Evolutionary conservation across 2,329 filamentous ascomycete genomes (phyloP), one percentile per base, ranked within the genome.

Genomic region (Penicillium sp.): DNA sequence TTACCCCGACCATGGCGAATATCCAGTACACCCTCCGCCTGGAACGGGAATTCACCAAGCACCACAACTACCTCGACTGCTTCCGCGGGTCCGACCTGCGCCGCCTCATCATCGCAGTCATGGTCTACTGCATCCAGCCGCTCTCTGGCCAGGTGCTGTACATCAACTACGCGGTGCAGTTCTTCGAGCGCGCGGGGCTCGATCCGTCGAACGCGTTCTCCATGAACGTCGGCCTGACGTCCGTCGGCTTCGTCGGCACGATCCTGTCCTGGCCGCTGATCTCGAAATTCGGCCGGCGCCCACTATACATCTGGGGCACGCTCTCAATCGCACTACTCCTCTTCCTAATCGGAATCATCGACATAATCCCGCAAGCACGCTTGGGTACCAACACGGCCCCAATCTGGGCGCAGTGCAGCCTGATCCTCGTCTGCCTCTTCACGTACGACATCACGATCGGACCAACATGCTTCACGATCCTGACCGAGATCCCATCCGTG

Each of bases 401-500:
- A 0, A 67, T 70, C 1, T 82, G 80, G 76, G 77, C 77, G 0
- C 79, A 82, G 64, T 77, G 75, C 4, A 71, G 72, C 3, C 65
- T 83, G 2, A 70, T 74, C 53, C 47, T 75, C 1, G 58, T 66
- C 5, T 75, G 69, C 60, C 71, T 63, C 3, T 83, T 86, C 51
- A 76, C 83, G 3, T 86, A 86, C 35, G 58, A 55, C 23, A 26
- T 49, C 7, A 41, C 46, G 4, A 38, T 57, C 29, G 45, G 46
- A 5, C 54, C 45, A 0, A 30, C 31, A 17, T 83, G 81, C n/a
- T 86, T 84, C 70, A 79, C 79, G 1, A 69, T 86, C 11, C 71
- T 85, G 29, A 80, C 83, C 0, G 84, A 86, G 66, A 75, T 85
- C 4, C 83, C 82, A 0, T 83, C 82, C 1, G 83, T 82, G 0